A percentile compares a stretch with the other conserved stretches of the same genome.
phyloP scores from a whole-genome alignment of 495 filamentous ascomycete species.

The Neurospora hispaniola region DNA sequence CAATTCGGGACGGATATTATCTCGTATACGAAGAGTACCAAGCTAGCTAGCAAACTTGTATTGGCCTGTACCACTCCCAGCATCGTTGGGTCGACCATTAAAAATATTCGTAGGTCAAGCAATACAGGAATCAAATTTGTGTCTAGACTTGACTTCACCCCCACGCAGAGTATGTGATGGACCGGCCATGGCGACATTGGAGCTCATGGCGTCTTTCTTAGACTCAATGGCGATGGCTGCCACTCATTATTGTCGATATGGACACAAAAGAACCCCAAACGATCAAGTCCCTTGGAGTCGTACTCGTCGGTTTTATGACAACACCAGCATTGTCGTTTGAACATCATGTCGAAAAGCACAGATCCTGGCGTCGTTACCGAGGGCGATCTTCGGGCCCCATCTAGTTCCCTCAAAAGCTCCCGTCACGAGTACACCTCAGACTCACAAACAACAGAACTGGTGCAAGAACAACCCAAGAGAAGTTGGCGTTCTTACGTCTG shows the following conservation, averaged over 20 bases:
- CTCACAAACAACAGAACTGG: background rate
- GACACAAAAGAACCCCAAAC: background rate
- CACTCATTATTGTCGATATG: background rate
- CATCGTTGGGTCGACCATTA: background rate
- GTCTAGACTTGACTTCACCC: background rate
- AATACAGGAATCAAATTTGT: background rate
- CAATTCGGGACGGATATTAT: no score
- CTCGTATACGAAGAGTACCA: no score
- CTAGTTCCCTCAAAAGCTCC: background rate
- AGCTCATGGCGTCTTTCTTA: background rate
- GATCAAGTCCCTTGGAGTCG: background rate
- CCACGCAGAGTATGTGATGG: background rate
- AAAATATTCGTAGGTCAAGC: background rate
- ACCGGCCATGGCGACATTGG: background rate
- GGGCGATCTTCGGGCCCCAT: background rate
- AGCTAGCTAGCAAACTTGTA: no score
- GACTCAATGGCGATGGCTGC: background rate
- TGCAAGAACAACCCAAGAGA: slow-evolving; percentile 16
- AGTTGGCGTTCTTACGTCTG: slow-evolving; percentile 39
- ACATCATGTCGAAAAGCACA: background rate
- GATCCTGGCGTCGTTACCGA: background rate
- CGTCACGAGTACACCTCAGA: background rate
- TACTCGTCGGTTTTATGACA: background rate
- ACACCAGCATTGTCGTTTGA: background rate
- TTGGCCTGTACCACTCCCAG: background rate